Evolutionary conservation across 2,329 filamentous ascomycete species (phyloP).

Genomic region (Cladosporium sp.): DNA sequence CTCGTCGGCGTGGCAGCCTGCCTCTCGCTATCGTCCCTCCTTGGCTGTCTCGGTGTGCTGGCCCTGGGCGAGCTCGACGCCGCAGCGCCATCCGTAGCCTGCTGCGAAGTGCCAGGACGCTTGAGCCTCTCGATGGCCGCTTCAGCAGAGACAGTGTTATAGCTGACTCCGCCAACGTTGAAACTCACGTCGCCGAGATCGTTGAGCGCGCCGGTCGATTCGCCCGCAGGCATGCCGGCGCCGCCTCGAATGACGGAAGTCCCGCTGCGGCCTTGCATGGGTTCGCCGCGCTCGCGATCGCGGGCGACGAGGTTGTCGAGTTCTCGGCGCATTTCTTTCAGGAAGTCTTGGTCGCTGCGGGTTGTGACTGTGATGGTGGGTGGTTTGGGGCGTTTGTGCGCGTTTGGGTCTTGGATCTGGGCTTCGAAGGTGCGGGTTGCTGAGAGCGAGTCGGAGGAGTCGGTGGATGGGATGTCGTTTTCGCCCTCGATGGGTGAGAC

Average conservation of each 20-base stretch:
- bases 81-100: conserved; percentile 3
- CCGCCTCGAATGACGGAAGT: background rate
- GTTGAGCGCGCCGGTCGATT: conserved; percentile 36
- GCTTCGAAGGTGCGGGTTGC: conserved; percentile 34
- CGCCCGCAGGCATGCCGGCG: conserved; percentile 37
- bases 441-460: conserved; percentile 26
- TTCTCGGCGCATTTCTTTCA: conserved; percentile 52
- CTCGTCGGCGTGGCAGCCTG: conserved; percentile 49
- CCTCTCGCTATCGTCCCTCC: conserved; percentile 22
- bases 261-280: background rate
- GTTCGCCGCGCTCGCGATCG: conserved; percentile 52
- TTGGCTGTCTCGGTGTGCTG: conserved; percentile 26
- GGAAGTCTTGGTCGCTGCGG: conserved; percentile 37
- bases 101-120: conserved; percentile 18
- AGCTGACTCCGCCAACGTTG: conserved; percentile 95
- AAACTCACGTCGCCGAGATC: conserved; percentile 53
- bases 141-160: conserved; percentile 35
- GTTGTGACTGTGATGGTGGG: conserved; percentile 37
- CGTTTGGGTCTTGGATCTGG: conserved; percentile 35
- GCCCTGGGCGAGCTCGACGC: background rate
- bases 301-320: conserved; percentile 72
- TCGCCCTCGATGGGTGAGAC: conserved; percentile 25
- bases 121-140: conserved; percentile 37
- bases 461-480: conserved; percentile 21
- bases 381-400: conserved; percentile 29